phyloP scores from a whole-genome alignment of 495 filamentous ascomycete species.

The Hypoxylon fuscum region DNA sequence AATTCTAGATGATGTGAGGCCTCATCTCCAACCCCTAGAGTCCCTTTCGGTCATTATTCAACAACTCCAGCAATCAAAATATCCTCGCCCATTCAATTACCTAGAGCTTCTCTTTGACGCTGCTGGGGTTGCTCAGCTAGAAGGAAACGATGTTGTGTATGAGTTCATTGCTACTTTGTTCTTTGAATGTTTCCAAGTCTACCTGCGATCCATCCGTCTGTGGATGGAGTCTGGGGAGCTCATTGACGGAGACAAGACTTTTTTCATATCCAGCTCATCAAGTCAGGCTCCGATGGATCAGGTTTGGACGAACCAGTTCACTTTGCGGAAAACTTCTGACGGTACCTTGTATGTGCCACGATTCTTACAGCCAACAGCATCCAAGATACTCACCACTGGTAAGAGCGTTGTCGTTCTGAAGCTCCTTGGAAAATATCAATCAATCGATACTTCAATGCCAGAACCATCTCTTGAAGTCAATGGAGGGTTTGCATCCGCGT shows the following conservation, averaged over 20 bases:
- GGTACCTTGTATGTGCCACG: conserved; percentile 70
- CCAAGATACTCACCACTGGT: conserved; percentile 82
- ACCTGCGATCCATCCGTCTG: conserved; percentile 76
- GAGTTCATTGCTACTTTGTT: conserved; percentile 72
- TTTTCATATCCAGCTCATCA: conserved; percentile 74
- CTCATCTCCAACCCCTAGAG: conserved; percentile 61
- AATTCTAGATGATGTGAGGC: conserved; percentile 68
- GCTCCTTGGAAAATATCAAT: conserved; percentile 61
- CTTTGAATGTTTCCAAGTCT: conserved; percentile 83
- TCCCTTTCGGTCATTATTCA: conserved; percentile 61
- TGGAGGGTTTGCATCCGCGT: conserved; percentile 57
- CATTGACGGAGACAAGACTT: conserved; percentile 66
- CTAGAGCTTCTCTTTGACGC: conserved; percentile 79
- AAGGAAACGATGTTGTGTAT: conserved; percentile 68
- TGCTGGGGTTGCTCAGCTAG: conserved; percentile 72
- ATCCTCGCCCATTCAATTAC: conserved; percentile 61
- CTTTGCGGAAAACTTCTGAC: conserved; percentile 63
- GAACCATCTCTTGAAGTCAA: conserved; percentile 61
- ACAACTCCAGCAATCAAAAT: conserved; percentile 48
- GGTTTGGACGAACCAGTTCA: conserved; percentile 81
- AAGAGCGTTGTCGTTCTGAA: conserved; percentile 88
- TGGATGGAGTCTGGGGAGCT: conserved; percentile 90
- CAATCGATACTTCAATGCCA: conserved; percentile 20
- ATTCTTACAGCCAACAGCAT: conserved; percentile 73
- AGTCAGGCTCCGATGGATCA: conserved; percentile 67